Percentiles rank a stretch among this genome's conserved stretches.
phyloP scores from a whole-genome alignment of 1,139 yeast species.

The Kluyveromyces sp. region DNA sequence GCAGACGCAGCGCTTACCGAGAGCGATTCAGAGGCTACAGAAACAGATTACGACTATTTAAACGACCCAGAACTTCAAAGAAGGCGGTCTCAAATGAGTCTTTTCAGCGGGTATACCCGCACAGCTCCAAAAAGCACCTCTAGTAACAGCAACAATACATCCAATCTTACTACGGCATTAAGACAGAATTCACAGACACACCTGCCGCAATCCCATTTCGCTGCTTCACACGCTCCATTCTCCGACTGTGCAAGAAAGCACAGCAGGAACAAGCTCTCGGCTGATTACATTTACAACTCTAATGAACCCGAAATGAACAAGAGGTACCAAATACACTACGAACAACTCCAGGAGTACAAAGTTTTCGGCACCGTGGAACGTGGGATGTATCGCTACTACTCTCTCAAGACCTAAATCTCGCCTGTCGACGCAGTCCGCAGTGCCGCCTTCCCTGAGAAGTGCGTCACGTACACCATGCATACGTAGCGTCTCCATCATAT shows the following conservation, averaged over 20 bases:
- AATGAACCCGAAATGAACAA: constrained; percentile 23
- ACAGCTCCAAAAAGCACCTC: constrained; percentile 1
- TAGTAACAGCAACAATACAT: background rate
- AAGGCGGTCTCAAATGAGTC: constrained; percentile 28
- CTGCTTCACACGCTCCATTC: constrained; percentile 5
- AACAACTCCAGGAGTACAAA: constrained; percentile 37
- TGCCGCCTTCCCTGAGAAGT: too few species aligned
- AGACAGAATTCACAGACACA: constrained; percentile 3
- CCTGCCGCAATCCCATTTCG: background rate
- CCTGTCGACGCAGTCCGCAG: too few species aligned
- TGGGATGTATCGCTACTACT: constrained; percentile 65
- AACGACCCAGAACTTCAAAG: constrained; percentile 28
- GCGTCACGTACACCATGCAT: too few species aligned
- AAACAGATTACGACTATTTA: constrained; percentile 29
- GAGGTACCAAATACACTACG: constrained; percentile 25
- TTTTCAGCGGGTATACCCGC: constrained; percentile 11
- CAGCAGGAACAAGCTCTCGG: constrained; percentile 1
- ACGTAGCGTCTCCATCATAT: too few species aligned
- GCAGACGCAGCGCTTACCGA: constrained; percentile 10
- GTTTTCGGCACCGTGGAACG: constrained; percentile 66
- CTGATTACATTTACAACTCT: constrained; percentile 23
- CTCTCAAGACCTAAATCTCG: constrained; percentile 3
- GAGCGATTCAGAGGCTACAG: constrained; percentile 15
- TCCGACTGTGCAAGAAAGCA: constrained; percentile 7
- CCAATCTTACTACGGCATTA: constrained; percentile 3